Base-by-base conservation (phyloP, 768 basidiomycete species). In the Daedaleopsis nitida region DNA sequence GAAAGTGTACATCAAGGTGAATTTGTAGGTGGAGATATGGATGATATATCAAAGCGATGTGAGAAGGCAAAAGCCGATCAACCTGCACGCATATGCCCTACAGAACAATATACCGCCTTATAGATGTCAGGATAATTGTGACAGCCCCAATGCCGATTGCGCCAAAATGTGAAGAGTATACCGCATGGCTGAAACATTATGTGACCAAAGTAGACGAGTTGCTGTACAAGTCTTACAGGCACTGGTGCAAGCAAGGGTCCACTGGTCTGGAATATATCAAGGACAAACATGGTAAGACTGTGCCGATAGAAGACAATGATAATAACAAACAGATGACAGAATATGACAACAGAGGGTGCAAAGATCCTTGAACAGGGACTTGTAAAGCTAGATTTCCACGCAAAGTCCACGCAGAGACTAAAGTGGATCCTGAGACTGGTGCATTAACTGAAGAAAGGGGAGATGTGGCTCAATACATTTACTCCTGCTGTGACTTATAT, bases 1-100 rank as follows among this genome's bases (percentile, higher is more conserved):
- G 64, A 68, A 35, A 44, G 34, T 55, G 45, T 32, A 42, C 58
- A 63, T 53, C 64, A 57, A 51, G 66, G 66, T 8, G 52, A 59
- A 14, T 67, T 65, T 51, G 19, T 54, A 1, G 43, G 53, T 35
- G 55, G 47, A 6, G 47, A 34, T 9, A 35, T 60, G 11, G 63
- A 45, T 12, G 35, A 56, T 37, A 54, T 61, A 5, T 14, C 42
- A 14, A 1, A 14, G 5, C 42, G 13, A 43, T 14, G 13, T 13
- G 12, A 43, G 13, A n/a, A 43, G 13, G 6, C 5, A 5, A 43
- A 6, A 43, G 5, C 1, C 5, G n/a, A 43, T 1, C 7, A 32
- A 7, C 27, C 27, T 3, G 27, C 42, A 5, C n/a, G 5, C 7
- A 13, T 43, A 6, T 43, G n/a, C 12, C 42, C 42, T 1, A 43